Percentiles rank a stretch among this genome's conserved stretches.
These are phyloP conservation scores for Helotiales sp. DNA, from an alignment of 2,329 filamentous ascomycete species.

Conservation along the genomic window DNA sequence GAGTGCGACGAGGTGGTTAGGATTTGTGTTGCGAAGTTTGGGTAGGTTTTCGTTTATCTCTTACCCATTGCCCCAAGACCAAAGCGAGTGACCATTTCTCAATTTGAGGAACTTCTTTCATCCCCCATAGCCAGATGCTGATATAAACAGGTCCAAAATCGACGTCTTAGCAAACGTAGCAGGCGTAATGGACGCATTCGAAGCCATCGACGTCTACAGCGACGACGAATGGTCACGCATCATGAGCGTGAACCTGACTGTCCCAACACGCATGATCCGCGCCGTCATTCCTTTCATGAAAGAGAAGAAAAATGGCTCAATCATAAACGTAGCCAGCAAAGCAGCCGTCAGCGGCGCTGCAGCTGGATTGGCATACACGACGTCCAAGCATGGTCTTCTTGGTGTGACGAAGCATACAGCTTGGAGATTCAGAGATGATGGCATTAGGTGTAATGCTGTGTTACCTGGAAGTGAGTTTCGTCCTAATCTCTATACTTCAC, in stretches of 20 bases:
- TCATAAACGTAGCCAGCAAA: conserved; percentile 50
- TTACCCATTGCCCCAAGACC: no score
- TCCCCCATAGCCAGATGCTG: not conserved
- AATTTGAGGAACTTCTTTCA: no score
- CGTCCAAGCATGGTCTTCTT: conserved; percentile 50
- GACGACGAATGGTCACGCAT: conserved; percentile 49
- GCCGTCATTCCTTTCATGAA: conserved; percentile 50
- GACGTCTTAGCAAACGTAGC: conserved; percentile 54
- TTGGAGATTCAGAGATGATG: conserved; percentile 51
- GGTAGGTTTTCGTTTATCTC: conserved; percentile 33
- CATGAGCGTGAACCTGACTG: conserved; percentile 50
- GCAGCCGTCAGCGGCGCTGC: conserved; percentile 46
- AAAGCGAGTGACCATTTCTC: no score
- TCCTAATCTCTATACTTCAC: no score
- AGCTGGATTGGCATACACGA: conserved; percentile 52
- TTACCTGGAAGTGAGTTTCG: conserved; percentile 47
- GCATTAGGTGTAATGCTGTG: conserved; percentile 53
- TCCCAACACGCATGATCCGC: conserved; percentile 51
- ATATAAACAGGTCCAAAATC: conserved; percentile 35
- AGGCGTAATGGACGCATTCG: conserved; percentile 50
- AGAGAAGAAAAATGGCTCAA: conserved; percentile 46
- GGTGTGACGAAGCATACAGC: conserved; percentile 54
- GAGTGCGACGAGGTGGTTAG: conserved; percentile 44
- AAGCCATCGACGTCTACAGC: conserved; percentile 46
- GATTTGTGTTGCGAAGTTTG: conserved; percentile 41